Base-by-base conservation (phyloP, 768 basidiomycete genomes). In the Lactifluus hygrophoroides region DNA sequence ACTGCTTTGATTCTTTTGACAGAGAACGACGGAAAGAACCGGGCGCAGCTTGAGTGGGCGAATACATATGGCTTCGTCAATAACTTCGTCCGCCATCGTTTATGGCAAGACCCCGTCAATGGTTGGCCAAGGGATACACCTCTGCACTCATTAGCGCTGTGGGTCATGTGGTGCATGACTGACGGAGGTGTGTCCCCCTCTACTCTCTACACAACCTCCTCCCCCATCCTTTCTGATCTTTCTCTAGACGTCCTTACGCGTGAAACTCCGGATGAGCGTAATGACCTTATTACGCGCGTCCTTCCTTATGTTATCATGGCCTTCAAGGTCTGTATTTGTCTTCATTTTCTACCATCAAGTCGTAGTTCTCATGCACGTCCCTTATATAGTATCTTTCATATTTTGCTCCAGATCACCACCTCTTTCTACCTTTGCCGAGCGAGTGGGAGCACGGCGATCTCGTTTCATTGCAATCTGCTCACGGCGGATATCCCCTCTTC, bases 11-110 rank as follows among this genome's bases (percentile, higher is more conserved):
- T 84, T 43, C 78, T 88, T 75, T 67, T 84, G 68, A 70, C 79
- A 3, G 86, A 88, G 61, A 81, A 85, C 69, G 85, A 88, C 69
- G 84, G 84, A 34, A 77, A 76, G 66, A 88, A 88, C 67, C 73
- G 74, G 35, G 70, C 64, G 3, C 83, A 83, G 69, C 78, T 88
- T 48, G 61, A 78, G 56, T 72, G 69, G 23, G 84, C 80, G 0
- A 76, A 77, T 3, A 72, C 83, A 3, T 73, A 75, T 37, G 60
- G 59, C 5, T 82, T 79, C 43, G 72, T 81, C 9, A 74, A 78
- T 47, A 19, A 54, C 1, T 81, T 76, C 56, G 67, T 83, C 35
- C 74, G 73, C 32, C 66, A 65, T n/a, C 74, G 76, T 7, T 71
- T 85, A 27, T 79, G 79, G 73, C 72, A 77, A 34, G 65, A 68